Conservation (phyloP, 1,139 yeast genomes). For the Pichia sp. region DNA sequence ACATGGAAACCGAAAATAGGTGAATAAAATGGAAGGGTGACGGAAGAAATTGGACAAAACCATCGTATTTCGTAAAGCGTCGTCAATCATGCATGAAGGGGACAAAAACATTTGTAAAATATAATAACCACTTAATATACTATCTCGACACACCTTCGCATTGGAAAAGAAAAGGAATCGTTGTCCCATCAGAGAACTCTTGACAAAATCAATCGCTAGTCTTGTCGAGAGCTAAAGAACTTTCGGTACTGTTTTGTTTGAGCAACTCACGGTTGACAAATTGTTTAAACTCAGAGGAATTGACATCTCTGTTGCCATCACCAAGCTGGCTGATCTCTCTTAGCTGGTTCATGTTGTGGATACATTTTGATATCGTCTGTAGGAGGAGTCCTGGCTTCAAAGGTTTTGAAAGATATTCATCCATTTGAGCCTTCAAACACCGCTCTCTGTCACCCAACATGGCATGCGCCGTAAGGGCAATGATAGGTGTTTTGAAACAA, state of each 20-base stretch:
- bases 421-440: conserved; percentile 86
- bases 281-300: conserved; percentile 12
- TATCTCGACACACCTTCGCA: neutral
- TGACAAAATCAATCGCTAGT: neutral
- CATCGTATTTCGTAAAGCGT: too few species aligned
- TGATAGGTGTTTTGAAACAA: conserved; percentile 68
- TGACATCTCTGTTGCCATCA: conserved; percentile 12
- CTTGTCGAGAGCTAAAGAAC: neutral
- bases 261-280: conserved; percentile 16
- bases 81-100: too few species aligned
- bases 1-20: too few species aligned
- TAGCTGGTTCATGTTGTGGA: conserved; percentile 60
- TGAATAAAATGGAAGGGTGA: neutral
- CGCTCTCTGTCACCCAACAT: conserved; percentile 88
- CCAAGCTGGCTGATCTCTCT: conserved; percentile 46
- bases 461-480: conserved; percentile 88
- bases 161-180: neutral
- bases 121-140: neutral
- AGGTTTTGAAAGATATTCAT: conserved; percentile 83
- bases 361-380: conserved; percentile 81
- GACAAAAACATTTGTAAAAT: neutral
- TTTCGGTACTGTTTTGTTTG: conserved; percentile 3
- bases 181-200: neutral
- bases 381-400: conserved; percentile 75
- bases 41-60: too few species aligned